These are phyloP conservation scores for Pyrenochaeta sp. DNA, from an alignment of 2,329 filamentous ascomycete genomes.

Conservation along the genomic window DNA sequence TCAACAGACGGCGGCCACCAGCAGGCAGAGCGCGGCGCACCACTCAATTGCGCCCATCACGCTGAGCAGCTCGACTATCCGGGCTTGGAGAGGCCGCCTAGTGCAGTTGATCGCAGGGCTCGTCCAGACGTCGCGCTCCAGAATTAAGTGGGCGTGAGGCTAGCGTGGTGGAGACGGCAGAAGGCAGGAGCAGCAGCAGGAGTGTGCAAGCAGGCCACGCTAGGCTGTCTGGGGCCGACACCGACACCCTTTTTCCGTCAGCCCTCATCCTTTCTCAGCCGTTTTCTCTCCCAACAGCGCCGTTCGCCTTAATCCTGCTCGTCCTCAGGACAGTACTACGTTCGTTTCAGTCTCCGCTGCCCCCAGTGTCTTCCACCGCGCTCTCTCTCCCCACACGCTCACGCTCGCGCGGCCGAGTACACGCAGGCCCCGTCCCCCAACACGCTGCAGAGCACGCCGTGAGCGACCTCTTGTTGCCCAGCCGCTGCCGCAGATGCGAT, in stretches of 20 bases:
- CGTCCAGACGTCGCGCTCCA: conserved; percentile 11
- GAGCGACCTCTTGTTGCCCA: conserved; percentile 7
- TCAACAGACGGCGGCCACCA: background rate
- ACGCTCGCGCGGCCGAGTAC: conserved; percentile 20
- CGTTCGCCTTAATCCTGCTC: conserved; percentile 16
- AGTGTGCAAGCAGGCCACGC: conserved; percentile 14
- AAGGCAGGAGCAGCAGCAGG: too few species aligned
- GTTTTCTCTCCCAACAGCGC: conserved; percentile 21
- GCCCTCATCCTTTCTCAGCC: conserved; percentile 11
- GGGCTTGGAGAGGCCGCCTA: conserved; percentile 4
- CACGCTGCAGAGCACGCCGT: conserved; percentile 3
- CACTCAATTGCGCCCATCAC: background rate
- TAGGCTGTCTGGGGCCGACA: conserved; percentile 15
- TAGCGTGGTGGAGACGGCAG: conserved; percentile 14
- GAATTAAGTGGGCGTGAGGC: conserved; percentile 8
- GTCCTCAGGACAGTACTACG: conserved; percentile 35
- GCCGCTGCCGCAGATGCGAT: conserved; percentile 41
- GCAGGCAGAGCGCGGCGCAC: background rate
- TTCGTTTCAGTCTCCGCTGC: conserved; percentile 36
- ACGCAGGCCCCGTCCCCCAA: conserved; percentile 6
- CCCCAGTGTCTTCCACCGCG: conserved; percentile 19
- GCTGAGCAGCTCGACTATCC: conserved; percentile 3
- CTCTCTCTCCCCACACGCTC: conserved; percentile 9
- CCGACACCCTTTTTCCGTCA: conserved; percentile 7
- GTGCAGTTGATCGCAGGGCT: conserved; percentile 14